phyloP scores from a whole-genome alignment of 2,329 filamentous ascomycete genomes.

The Cordyceps cateniannulata region DNA sequence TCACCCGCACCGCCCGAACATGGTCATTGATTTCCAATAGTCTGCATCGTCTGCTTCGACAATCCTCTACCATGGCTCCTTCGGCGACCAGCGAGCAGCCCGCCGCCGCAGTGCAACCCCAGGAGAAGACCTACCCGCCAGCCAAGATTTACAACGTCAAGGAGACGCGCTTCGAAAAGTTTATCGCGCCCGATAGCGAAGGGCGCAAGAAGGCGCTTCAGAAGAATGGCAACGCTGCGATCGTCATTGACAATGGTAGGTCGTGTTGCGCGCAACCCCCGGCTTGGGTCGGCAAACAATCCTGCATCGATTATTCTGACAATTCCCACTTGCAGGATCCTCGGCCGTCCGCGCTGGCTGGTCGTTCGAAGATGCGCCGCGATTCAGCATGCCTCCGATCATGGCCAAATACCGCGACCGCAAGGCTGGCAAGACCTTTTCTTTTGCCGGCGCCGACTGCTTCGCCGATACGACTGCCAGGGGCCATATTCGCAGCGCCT shows the following conservation, averaged over 20 bases:
- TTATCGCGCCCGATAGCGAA: slow-evolving; percentile 49
- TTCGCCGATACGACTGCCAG: slow-evolving; percentile 91
- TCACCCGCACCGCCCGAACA: slow-evolving; percentile 7
- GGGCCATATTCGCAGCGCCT: slow-evolving; percentile 83
- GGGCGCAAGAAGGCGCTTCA: slow-evolving; percentile 64
- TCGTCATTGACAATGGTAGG: slow-evolving; percentile 95
- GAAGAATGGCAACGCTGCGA: slow-evolving; percentile 58
- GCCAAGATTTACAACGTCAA: slow-evolving; percentile 54
- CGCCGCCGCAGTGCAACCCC: slow-evolving; percentile 21
- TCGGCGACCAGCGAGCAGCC: slow-evolving; percentile 43
- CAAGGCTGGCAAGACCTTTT: slow-evolving; percentile 85
- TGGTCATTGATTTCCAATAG: slow-evolving; percentile 9
- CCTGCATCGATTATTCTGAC: not conserved
- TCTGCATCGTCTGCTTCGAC: not conserved
- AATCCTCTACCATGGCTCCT: slow-evolving; percentile 39
- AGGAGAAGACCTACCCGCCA: slow-evolving; percentile 42
- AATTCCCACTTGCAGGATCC: slow-evolving; percentile 55
- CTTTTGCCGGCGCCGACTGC: slow-evolving; percentile 86
- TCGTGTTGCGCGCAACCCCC: not conserved
- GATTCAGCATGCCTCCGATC: slow-evolving; percentile 76
- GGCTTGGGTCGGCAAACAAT: not conserved
- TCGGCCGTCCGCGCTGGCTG: slow-evolving; percentile 87
- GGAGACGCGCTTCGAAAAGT: slow-evolving; percentile 55
- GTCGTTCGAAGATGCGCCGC: slow-evolving; percentile 83
- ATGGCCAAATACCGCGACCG: slow-evolving; percentile 94